phyloP scores from a whole-genome alignment of 2,329 filamentous ascomycete species.

The Diaporthe amygdali region DNA sequence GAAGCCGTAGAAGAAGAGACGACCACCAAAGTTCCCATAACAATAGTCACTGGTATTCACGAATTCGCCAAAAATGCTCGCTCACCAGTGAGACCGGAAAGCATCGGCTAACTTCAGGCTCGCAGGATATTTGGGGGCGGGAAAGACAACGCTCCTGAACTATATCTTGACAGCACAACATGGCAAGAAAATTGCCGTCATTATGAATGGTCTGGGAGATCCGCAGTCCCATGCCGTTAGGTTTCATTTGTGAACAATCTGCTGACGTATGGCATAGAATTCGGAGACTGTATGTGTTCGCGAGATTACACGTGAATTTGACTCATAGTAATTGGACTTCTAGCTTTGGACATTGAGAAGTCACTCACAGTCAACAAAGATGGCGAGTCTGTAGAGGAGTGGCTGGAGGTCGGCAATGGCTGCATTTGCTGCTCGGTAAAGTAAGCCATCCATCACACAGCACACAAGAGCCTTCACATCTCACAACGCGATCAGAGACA shows the following conservation, averaged over 20 bases:
- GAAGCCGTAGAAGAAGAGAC: constrained; percentile 53
- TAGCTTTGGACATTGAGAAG: constrained; percentile 93
- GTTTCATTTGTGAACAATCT: constrained; percentile 16
- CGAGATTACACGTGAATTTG: constrained; percentile 23
- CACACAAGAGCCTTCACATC: background rate
- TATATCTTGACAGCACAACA: constrained; percentile 95
- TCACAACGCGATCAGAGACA: constrained; percentile 63
- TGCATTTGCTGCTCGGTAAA: constrained; percentile 99
- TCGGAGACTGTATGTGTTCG: constrained; percentile 74
- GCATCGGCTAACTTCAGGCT: background rate
- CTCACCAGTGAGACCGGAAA: background rate
- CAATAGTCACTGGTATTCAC: constrained; percentile 75
- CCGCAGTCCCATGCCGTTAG: background rate
- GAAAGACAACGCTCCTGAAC: constrained; percentile 94
- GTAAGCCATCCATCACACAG: constrained; percentile 47
- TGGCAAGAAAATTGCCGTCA: constrained; percentile 97
- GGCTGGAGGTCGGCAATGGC: constrained; percentile 94
- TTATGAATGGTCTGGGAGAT: constrained; percentile 74
- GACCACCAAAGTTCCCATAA: constrained; percentile 76
- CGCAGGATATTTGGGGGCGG: constrained; percentile 88
- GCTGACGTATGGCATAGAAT: constrained; percentile 57
- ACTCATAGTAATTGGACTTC: constrained; percentile 4
- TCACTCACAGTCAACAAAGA: constrained; percentile 89
- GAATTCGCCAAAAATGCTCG: background rate
- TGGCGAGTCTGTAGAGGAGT: constrained; percentile 85